Base-by-base conservation (phyloP, 1,284 basidiomycete species). In the Apiotrichum akiyoshidainum region DNA sequence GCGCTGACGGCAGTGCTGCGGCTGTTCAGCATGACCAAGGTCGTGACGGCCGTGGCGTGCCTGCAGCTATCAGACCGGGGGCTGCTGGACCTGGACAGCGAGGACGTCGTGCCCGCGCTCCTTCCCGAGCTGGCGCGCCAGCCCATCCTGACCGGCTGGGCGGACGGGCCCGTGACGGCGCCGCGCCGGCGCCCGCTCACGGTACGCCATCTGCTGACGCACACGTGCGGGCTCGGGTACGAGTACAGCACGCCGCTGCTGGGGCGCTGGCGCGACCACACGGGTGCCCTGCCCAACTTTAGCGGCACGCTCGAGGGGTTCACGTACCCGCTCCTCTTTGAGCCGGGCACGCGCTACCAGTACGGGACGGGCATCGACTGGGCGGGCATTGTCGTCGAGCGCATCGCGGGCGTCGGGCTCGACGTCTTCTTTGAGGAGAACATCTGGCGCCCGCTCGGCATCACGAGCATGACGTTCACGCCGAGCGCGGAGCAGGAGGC, bases 361-460 rank as follows among this genome's bases (percentile, higher is more conserved):
- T 75, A 76, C 64, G 45, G 52, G 12, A 60, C 60, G 22, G 70
- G 71, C 0, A 71, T 75, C 37, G 79, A 79, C 54, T 76, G 70
- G 71, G 66, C 68, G 19, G 76, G 70, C n/a, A 26, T 65, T 45
- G 37, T 74, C 56, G 66, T 79, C 45, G 59, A 64, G 45, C 69
- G 76, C 16, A 45, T 70, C 19, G 67, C 65, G 1, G 73, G 72
- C 2, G 37, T 61, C 21, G 58, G 58, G 1, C 66, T 78, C 19
- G 72, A 72, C 41, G 67, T 66, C 3, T 74, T 70, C 58, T 35
- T 49, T 16, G 70, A 75, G 46, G 58, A 69, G 49, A 49, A 76
- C 64, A 62, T 77, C 49, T 74, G 70, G 57, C 49, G 59, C 9
- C 73, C 72, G 0, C 64, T 72, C 46, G 68, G 68, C 26, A 61